Evolutionary conservation across 2,329 filamentous ascomycete species (phyloP), one percentile per base, ranked within the genome.

Genomic region (Aschersonia sp.): DNA sequence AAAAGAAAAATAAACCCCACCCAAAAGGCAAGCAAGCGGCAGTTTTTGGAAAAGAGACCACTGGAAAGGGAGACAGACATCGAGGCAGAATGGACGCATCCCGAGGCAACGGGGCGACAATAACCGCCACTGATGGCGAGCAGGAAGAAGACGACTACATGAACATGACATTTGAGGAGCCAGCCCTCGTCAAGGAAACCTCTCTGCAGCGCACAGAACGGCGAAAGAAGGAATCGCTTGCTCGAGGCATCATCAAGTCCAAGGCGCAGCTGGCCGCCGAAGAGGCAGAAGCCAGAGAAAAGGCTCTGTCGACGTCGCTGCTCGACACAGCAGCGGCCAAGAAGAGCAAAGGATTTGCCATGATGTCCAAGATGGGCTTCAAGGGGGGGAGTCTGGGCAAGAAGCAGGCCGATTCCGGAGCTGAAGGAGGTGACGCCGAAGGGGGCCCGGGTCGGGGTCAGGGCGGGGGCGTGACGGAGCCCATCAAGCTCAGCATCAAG

Each of bases 291-390:
- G 78, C 78, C 12, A 82, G 87, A 46, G 86, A 96, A 61, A 78
- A 75, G 39, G 87, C 85, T 0, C 76, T 96, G 30, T 75, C 81
- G 5, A 85, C 69, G n/a, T 85, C 83, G 5, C 71, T 92, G 45
- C 70, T 95, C 6, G 76, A 81, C 22, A 61, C 67, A 40, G 64
- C 69, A 5, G 63, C 63, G 12, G 68, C 74, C 12, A 73, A 78
- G 45, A 76, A 75, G 56, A 94, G 82, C 68, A 97, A 96, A 61
- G 92, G 90, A 1, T 79, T 94, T 52, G 80, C 86, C 54, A 96
- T 98, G 87, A 95, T 98, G 89, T 83, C 87, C 29, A 90, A 87
- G 64, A 86, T 98, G 73, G 92, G 92, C 1, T 98, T 94, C 68
- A 83, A 79, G 49, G 88, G 89, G 30, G 79, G 78, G 37, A 75